Conservation (phyloP, 208 protist genomes). For the Leishmania aethiopica region DNA sequence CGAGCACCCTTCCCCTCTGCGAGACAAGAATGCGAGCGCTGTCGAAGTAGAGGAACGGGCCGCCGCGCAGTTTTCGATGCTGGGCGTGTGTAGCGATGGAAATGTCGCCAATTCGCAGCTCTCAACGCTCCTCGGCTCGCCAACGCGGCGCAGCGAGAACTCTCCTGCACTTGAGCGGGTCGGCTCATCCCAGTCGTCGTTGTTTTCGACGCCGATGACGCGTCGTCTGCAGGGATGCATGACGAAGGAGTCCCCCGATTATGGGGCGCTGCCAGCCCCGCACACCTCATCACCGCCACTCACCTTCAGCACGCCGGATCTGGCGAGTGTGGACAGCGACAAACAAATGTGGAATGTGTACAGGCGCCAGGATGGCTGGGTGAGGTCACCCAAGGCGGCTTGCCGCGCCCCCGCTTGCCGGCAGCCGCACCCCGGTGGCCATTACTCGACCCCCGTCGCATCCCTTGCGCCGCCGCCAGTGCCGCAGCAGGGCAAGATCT, state of each 20-base stretch:
- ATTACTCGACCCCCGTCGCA: neutral
- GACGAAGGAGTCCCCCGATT: neutral
- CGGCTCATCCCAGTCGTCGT: neutral
- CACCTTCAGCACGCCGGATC: neutral
- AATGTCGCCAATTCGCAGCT: neutral
- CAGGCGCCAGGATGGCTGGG: neutral
- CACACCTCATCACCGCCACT: neutral
- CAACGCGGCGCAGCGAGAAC: slow-evolving; percentile 1
- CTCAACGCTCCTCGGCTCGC: neutral
- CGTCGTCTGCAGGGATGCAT: neutral
- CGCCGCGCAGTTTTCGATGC: neutral
- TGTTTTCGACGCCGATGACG: neutral
- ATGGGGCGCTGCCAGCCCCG: no score
- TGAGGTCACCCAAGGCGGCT: neutral
- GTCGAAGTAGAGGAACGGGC: neutral
- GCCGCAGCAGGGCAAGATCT: neutral
- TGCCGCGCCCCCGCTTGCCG: neutral
- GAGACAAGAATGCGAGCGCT: neutral
- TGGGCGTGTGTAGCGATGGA: neutral
- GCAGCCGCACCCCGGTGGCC: neutral
- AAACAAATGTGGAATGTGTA: neutral
- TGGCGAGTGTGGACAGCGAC: neutral
- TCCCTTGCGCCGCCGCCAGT: neutral
- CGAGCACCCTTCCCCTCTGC: neutral
- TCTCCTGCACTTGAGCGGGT: neutral